Evolutionary conservation across 257 asterid species (phyloP), one percentile per base, ranked within the genome.

Genomic region (Lithospermum erythrorhizon): DNA sequence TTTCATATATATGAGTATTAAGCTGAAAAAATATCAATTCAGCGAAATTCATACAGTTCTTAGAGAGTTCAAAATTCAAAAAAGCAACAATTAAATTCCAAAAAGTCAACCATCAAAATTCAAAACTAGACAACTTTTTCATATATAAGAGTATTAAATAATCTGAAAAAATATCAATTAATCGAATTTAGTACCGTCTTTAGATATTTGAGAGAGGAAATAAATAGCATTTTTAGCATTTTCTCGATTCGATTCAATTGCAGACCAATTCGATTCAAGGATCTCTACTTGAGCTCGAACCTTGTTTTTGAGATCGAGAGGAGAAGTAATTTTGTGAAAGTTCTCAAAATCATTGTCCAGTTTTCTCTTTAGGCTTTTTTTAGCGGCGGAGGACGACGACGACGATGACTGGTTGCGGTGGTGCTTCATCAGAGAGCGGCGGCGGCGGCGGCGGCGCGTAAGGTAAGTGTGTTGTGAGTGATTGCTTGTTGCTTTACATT

Each of bases 351-450:
- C 93, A 58, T 79, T 87, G 60, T 76, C 87, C 3, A 79, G 80
- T 65, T 93, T 93, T 48, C 99, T 70, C 84, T 84, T 93, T 78
- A 87, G 81, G 75, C 96, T 85, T 68, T 87, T 68, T 73, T 90
- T 72, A n/a, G 69, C 73, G 11, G 70, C 73, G 51, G 81, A 76
- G 17, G 71, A 65, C 25, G 86, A 70, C 24, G 57, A 9, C 14
- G 57, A 53, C 2, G 57, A 6, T 10, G 56, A 49, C 6, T n/a
- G 21, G 21, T 52, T 19, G 56, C 4, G 56, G 56, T n/a, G 56
- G 80, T 72, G 84, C 79, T 81, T 95, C 98, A 93, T 93, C 65
- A 53, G 27, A 48, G 52, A 53, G 16, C 2, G 1, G 56, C 8
- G 21, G 54, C 21, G 51, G 58, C 17, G 58, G 35, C 13, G 11